Conservation (phyloP, 1,284 basidiomycete genomes). For the Trichosporon ovoides region DNA sequence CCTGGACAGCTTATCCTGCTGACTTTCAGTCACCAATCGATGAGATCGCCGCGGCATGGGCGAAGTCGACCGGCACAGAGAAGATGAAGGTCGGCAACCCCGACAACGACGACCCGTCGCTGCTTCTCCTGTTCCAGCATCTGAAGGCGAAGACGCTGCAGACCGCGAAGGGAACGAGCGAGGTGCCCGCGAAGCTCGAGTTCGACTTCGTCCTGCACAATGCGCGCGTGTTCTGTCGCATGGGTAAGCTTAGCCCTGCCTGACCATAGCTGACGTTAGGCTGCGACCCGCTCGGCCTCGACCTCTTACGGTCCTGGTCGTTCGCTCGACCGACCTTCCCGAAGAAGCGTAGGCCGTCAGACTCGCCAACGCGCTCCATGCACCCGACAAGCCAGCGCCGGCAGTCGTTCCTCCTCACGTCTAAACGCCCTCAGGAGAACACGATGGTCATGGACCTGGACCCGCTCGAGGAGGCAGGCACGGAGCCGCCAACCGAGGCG, state of each 20-base stretch:
- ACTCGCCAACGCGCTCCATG: conserved; percentile 16
- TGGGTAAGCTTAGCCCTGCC: conserved; percentile 64
- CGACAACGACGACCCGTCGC: conserved; percentile 83
- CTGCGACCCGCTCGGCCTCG: conserved; percentile 82
- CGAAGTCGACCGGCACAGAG: not conserved
- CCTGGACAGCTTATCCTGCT: not conserved
- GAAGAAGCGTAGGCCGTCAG: conserved; percentile 10
- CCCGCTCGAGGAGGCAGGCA: conserved; percentile 51
- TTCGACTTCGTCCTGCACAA: conserved; percentile 93
- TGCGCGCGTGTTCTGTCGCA: conserved; percentile 79
- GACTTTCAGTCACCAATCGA: conserved; percentile 35
- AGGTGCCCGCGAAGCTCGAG: conserved; percentile 77
- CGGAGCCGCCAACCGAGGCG: conserved; percentile 56
- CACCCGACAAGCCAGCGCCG: conserved; percentile 22
- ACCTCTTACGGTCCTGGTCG: conserved; percentile 80
- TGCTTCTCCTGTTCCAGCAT: conserved; percentile 84
- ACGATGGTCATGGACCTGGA: conserved; percentile 78
- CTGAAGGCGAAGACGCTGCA: conserved; percentile 82
- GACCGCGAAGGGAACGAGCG: conserved; percentile 81
- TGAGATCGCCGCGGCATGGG: conserved; percentile 31
- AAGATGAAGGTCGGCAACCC: conserved; percentile 66
- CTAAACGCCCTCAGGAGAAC: conserved; percentile 59
- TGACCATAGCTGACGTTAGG: conserved; percentile 53
- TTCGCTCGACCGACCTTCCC: conserved; percentile 66
- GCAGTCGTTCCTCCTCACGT: conserved; percentile 56